These are phyloP conservation scores for Coniella lustricola DNA, from an alignment of 2,329 filamentous ascomycete genomes.

Conservation along the genomic window DNA sequence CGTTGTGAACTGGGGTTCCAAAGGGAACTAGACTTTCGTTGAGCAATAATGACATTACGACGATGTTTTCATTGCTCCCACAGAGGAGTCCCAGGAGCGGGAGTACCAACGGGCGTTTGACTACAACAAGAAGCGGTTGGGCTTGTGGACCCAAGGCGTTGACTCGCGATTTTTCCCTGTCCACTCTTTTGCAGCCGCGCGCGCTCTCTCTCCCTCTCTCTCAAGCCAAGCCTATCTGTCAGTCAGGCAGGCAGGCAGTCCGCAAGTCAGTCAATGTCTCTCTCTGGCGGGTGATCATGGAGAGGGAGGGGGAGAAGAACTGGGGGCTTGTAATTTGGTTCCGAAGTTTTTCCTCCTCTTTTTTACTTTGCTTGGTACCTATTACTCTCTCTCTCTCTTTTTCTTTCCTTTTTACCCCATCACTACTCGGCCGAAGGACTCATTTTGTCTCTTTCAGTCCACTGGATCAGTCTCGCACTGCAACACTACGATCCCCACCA, in stretches of 20 bases:
- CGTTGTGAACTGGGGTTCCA: slow-evolving; percentile 5
- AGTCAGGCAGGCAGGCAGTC: background rate
- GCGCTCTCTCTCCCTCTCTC: too few species aligned
- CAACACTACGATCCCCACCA: background rate
- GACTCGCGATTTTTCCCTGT: background rate
- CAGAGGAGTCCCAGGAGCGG: background rate
- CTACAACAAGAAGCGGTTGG: slow-evolving; percentile 11
- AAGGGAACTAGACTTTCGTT: slow-evolving; percentile 5
- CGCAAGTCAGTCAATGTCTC: too few species aligned
- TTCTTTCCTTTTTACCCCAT: too few species aligned
- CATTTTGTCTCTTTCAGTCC: background rate
- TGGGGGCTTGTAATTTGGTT: too few species aligned
- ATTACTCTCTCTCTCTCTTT: too few species aligned
- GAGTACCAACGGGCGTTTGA: slow-evolving; percentile 4
- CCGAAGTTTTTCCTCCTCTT: too few species aligned
- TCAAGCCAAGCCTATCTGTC: too few species aligned
- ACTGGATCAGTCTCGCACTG: background rate
- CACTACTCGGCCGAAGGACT: too few species aligned
- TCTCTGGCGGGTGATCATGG: background rate
- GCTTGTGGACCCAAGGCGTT: slow-evolving; percentile 2
- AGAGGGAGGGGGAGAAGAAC: too few species aligned
- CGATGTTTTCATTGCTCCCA: background rate
- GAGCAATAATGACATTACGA: slow-evolving; percentile 1
- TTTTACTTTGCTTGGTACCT: too few species aligned
- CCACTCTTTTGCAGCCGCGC: too few species aligned